These are phyloP conservation scores for Nigrograna mackinnonii DNA, from an alignment of 2,329 filamentous ascomycete genomes.

Conservation along the genomic window DNA sequence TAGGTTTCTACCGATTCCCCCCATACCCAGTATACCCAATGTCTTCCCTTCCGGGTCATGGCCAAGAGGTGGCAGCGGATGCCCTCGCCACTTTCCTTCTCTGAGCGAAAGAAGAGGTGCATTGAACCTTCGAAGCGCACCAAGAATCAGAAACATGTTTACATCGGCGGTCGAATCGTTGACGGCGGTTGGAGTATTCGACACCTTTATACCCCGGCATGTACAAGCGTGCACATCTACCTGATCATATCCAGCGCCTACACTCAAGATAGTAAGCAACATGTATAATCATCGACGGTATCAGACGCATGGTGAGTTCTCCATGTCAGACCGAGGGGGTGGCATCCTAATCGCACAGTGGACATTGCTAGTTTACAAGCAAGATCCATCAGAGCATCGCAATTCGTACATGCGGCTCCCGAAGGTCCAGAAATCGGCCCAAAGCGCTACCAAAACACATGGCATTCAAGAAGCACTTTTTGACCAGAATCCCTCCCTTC, in stretches of 20 bases:
- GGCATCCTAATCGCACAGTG: too few species aligned
- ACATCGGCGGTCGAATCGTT: slow-evolving; percentile 84
- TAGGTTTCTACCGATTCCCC: slow-evolving; percentile 79
- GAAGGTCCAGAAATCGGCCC: too few species aligned
- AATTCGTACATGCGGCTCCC: too few species aligned
- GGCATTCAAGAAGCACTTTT: too few species aligned
- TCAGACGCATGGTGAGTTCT: too few species aligned
- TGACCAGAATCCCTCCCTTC: too few species aligned
- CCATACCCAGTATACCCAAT: slow-evolving; percentile 83
- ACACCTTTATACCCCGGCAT: slow-evolving; percentile 67
- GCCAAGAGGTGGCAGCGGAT: slow-evolving; percentile 59
- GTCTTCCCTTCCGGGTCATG: slow-evolving; percentile 80
- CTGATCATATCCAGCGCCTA: slow-evolving; percentile 84
- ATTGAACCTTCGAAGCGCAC: slow-evolving; percentile 76
- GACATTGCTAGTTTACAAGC: too few species aligned
- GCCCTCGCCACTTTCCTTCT: slow-evolving; percentile 68
- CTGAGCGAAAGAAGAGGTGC: slow-evolving; percentile 68
- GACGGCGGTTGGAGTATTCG: slow-evolving; percentile 80
- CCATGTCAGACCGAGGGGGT: too few species aligned
- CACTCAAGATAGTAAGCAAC: slow-evolving; percentile 5
- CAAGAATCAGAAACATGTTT: slow-evolving; percentile 79
- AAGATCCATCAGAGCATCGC: too few species aligned
- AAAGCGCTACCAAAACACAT: too few species aligned
- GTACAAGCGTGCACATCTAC: slow-evolving; percentile 75
- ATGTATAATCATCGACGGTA: neutral